phyloP scores from a whole-genome alignment of 768 basidiomycete species.

The Lyophyllum semitale region DNA sequence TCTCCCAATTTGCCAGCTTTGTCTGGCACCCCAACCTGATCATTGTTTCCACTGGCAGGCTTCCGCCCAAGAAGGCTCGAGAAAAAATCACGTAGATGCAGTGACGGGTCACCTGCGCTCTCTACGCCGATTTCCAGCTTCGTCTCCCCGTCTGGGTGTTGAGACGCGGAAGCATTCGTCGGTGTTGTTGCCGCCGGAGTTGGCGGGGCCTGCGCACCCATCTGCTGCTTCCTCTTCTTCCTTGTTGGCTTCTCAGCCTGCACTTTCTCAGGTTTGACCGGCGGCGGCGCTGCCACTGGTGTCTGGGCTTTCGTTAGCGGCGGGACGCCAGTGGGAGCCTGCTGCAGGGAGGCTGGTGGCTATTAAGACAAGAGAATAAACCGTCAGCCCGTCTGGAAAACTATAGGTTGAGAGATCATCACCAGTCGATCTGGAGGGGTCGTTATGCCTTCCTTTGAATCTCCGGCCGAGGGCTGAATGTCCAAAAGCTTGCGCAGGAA shows the following conservation, averaged over 20 bases:
- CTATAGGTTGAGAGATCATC: conserved; percentile 9
- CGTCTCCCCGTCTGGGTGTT: neutral
- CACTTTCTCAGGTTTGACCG: no score
- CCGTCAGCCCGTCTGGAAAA: conserved; percentile 8
- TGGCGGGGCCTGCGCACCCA: neutral
- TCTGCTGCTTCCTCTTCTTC: neutral
- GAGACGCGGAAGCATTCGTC: neutral
- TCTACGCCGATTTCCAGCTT: no score
- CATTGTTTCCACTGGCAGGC: no score
- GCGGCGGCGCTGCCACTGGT: no score
- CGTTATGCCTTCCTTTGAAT: neutral
- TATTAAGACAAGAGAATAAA: neutral
- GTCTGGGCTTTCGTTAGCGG: neutral
- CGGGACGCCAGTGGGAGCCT: neutral
- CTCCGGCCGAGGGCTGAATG: neutral
- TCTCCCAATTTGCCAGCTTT: no score
- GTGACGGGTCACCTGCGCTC: no score
- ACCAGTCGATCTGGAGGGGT: conserved; percentile 20
- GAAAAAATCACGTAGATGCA: no score
- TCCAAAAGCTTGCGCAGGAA: conserved; percentile 18
- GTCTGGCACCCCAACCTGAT: no score
- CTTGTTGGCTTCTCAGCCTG: neutral
- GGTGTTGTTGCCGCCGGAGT: neutral
- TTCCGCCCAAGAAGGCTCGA: no score
- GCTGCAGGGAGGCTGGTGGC: neutral